Evolutionary conservation across 2,329 filamentous ascomycete genomes (phyloP), one percentile per base, ranked within the genome.

Genomic region (Aureobasidium sp.): DNA sequence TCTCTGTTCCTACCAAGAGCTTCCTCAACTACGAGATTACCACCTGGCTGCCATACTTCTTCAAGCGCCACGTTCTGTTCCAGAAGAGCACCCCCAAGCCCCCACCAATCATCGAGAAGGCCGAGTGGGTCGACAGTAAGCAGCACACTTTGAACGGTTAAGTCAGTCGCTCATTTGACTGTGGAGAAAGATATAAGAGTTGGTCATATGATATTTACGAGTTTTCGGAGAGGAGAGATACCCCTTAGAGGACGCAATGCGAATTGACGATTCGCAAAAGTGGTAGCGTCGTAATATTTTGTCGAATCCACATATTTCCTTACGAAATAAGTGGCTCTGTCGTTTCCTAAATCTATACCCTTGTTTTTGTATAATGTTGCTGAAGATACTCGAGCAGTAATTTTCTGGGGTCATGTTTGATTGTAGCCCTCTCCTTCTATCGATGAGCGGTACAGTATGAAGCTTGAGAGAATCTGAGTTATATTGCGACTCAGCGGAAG

Each of bases 1-100:
- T 82, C 66, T 75, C 73, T 0, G 77, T 82, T 5, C 75, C 79
- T 0, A 81, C 78, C 16, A 59, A 27, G 11, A 62, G 66, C 16
- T 77, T 71, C 69, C 64, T 78, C 36, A 60, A 64, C n/a, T 74
- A 78, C 65, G 74, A 78, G 63, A 63, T 67, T n/a, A 73, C 63
- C 9, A 67, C 71, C 6, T 74, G 70, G 71, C 66, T 77, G 11
- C 76, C 76, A 2, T 78, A 73, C 62, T 77, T 77, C 66, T 63
- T 77, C 69, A 77, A 76, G 66, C 68, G 71, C 36, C 66, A 75
- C 58, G 63, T 78, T 15, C 63, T 78, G 44, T 69, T 72, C 59
- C 66, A 71, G 63, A 73, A 73, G 47, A 54, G 9, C 25, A 71
- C 74, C 44, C 62, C 65, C 21, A 74, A 73, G 68, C 75, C 75